Evolutionary conservation across 768 basidiomycete genomes (phyloP).

Genomic region (Lepiota venenata): DNA sequence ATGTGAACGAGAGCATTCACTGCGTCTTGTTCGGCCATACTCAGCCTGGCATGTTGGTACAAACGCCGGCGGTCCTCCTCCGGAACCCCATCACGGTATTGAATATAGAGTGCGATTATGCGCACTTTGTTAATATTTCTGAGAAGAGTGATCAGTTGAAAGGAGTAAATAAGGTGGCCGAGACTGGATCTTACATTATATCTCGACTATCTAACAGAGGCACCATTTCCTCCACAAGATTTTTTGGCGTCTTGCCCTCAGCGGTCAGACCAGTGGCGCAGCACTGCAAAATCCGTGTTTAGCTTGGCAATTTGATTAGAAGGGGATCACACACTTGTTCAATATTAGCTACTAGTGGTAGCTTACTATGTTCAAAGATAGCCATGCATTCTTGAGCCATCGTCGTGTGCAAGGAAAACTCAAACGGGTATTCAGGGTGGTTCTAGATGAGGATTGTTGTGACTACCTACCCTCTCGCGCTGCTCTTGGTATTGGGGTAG

Average conservation of each 20-base stretch:
- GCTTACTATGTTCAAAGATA: slow-evolving; percentile 84
- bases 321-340: slow-evolving; percentile 65
- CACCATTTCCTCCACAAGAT: slow-evolving; percentile 97
- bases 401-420: slow-evolving; percentile 95
- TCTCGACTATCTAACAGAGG: slow-evolving; percentile 87
- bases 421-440: slow-evolving; percentile 1
- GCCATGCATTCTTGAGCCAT: slow-evolving; percentile 99
- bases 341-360: slow-evolving; percentile 79
- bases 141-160: slow-evolving; percentile 6
- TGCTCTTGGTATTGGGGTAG: slow-evolving; percentile 94
- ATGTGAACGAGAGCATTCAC: slow-evolving; percentile 82
- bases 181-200: slow-evolving; percentile 56
- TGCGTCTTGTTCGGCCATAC: slow-evolving; percentile 88
- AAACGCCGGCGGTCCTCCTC: slow-evolving; percentile 93
- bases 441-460: neutral
- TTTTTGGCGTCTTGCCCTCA: slow-evolving; percentile 94
- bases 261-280: slow-evolving; percentile 91
- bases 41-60: slow-evolving; percentile 91
- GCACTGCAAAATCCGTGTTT: slow-evolving; percentile 44
- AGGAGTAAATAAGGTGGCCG: neutral
- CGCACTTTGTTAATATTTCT: slow-evolving; percentile 94
- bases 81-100: slow-evolving; percentile 95
- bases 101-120: slow-evolving; percentile 93
- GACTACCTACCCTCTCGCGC: slow-evolving; percentile 73
- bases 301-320: neutral